Base-by-base conservation (phyloP, 1,284 basidiomycete genomes). In the Tremellales sp. region DNA sequence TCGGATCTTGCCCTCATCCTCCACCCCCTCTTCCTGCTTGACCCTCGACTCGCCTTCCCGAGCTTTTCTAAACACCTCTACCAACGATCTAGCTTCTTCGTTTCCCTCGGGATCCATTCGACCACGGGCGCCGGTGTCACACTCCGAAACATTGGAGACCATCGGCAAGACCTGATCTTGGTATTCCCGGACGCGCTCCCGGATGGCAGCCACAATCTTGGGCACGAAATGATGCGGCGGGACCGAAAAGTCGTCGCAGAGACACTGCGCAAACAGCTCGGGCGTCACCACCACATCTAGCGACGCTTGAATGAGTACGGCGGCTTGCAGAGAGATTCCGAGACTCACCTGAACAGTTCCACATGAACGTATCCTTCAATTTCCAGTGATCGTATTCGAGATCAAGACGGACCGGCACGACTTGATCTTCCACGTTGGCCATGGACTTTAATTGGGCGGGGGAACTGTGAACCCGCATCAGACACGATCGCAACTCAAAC, bases 281-380 rank as follows among this genome's bases (percentile, higher is more conserved):
- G 92, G 88, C 0, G 88, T 87, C 29, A 95, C 82, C 43, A 90
- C 77, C 2, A 87, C 83, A 70, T 97, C 94, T 27, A 40, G 42
- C 14, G 24, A 33, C 21, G 10, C 43, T 10, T 10, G 29, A 16
- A 31, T 31, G 29, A 31, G 10, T 31, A 16, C 29, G n/a, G n/a
- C n/a, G n/a, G n/a, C n/a, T n/a, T n/a, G n/a, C n/a, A n/a, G n/a
- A 8, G 29, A n/a, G n/a, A n/a, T 38, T 25, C 32, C 13, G 14
- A 1, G 12, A 73, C 80, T 43, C 50, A 91, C 90, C 90, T 59
- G 87, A 85, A 43, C 93, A 75, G 65, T 98, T 97, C 94, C 94
- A 99, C 28, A 94, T 82, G 71, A 98, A 97, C 0, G 94, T 93
- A 68, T 99, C 94, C 31, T 91, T 82, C 77, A 97, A 83, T 71